Evolutionary conservation across 2,329 filamentous ascomycete genomes (phyloP).

Genomic region (Golovinomyces cichoracearum): DNA sequence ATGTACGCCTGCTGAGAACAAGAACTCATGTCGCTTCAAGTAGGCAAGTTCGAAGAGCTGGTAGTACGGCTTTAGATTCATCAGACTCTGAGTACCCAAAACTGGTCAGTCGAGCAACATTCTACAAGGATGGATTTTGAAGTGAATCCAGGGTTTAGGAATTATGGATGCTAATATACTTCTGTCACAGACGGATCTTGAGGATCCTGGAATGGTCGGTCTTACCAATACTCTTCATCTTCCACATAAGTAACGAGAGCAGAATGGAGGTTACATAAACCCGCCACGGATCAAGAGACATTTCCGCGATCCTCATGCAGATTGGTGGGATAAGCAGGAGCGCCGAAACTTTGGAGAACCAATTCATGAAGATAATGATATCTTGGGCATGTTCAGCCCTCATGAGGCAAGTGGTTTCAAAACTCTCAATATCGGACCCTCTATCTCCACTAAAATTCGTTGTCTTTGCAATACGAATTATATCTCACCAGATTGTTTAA

Average conservation of each 20-base stretch:
- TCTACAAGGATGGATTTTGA: too few relatives aligned
- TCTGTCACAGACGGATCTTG: constrained; percentile 22
- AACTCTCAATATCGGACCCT: too few relatives aligned
- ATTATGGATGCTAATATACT: constrained; percentile 6
- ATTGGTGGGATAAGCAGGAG: constrained; percentile 97
- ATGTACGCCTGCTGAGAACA: constrained; percentile 15
- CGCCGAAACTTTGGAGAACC: constrained; percentile 91
- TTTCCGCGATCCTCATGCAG: constrained; percentile 72
- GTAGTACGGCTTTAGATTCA: constrained; percentile 3
- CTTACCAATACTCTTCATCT: not conserved
- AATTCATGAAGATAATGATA: constrained; percentile 87
- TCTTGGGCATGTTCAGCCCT: constrained; percentile 67
- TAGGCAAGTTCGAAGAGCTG: constrained; percentile 24
- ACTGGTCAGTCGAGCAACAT: constrained; percentile 7
- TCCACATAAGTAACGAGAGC: not conserved
- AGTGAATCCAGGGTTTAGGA: not conserved
- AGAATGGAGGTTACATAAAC: constrained; percentile 72
- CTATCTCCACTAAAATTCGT: too few relatives aligned
- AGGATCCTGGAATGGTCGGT: constrained; percentile 41
- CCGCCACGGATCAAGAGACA: constrained; percentile 60
- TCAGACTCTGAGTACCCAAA: constrained; percentile 10
- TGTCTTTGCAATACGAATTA: too few relatives aligned
- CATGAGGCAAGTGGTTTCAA: constrained; percentile 30
- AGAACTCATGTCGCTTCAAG: not conserved
- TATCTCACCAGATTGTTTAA: too few relatives aligned